Percentiles rank a stretch among this genome's conserved stretches.
phyloP scores from a whole-genome alignment of 2,329 filamentous ascomycete genomes.

The Fusarium sp. region DNA sequence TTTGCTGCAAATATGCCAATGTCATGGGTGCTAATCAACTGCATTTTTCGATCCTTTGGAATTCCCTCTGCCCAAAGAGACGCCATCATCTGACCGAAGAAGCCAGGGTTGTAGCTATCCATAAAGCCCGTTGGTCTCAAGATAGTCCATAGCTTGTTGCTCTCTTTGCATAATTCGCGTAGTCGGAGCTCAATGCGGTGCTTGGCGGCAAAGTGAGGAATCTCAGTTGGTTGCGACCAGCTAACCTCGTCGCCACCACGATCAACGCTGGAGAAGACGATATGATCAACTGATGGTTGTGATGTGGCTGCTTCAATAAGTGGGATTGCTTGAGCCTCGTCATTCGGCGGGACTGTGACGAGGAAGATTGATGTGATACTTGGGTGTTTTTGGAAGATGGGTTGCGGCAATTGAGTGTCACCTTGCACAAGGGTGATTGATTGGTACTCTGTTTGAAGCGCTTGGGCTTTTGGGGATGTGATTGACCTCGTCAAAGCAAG shows the following conservation, averaged over 20 bases:
- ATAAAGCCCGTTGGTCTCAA: constrained; percentile 41
- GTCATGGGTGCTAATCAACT: constrained; percentile 39
- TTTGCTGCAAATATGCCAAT: constrained; percentile 34
- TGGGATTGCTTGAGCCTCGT: constrained; percentile 36
- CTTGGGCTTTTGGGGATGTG: neutral
- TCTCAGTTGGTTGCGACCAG: constrained; percentile 20
- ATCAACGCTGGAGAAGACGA: constrained; percentile 31
- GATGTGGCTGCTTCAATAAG: constrained; percentile 36
- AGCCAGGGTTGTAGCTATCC: constrained; percentile 38
- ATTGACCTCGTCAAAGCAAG: constrained; percentile 15
- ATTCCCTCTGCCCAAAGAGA: constrained; percentile 36
- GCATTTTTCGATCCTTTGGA: constrained; percentile 34
- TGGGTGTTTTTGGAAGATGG: constrained; percentile 34
- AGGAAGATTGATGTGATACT: constrained; percentile 37
- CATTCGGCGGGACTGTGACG: constrained; percentile 40
- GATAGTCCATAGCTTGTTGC: constrained; percentile 34
- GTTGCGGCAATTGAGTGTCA: neutral
- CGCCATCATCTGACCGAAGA: constrained; percentile 41
- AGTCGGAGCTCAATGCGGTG: constrained; percentile 27
- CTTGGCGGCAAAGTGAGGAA: constrained; percentile 33
- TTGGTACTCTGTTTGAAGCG: neutral
- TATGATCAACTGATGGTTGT: constrained; percentile 17
- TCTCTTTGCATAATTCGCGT: neutral
- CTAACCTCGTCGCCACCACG: constrained; percentile 14
- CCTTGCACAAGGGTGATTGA: constrained; percentile 18